These are phyloP conservation scores for Baudoinia panamericana DNA, from an alignment of 495 filamentous ascomycete genomes.

Conservation along the genomic window DNA sequence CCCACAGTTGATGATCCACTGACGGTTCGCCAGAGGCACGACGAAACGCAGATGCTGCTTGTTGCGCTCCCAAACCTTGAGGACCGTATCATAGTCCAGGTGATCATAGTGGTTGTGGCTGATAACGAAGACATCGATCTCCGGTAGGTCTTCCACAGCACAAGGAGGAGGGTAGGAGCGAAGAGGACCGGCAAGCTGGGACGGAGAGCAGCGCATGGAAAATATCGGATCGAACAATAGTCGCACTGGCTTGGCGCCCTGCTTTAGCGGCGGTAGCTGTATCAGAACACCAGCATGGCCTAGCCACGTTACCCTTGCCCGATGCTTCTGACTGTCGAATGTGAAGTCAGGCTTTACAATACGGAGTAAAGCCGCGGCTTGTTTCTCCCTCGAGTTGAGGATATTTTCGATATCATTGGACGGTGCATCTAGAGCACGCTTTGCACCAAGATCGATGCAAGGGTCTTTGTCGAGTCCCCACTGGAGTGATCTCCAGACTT, in stretches of 20 bases:
- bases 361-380: constrained; percentile 18
- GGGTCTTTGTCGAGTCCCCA: constrained; percentile 9
- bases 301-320: constrained; percentile 35
- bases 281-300: constrained; percentile 39
- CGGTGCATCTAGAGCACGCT: constrained; percentile 9
- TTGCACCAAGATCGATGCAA: constrained; percentile 2
- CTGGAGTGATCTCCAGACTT: constrained; percentile 6
- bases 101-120: constrained; percentile 43
- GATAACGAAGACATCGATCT: constrained; percentile 36
- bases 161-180: constrained; percentile 40
- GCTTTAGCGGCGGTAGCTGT: constrained; percentile 20
- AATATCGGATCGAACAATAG: constrained; percentile 43
- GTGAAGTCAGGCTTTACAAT: constrained; percentile 28
- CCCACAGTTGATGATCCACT: constrained; percentile 30
- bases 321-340: constrained; percentile 9
- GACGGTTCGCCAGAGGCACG: constrained; percentile 31
- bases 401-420: background rate
- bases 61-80: constrained; percentile 24
- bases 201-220: constrained; percentile 36
- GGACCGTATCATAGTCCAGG: constrained; percentile 34
- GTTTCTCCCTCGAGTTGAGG: background rate
- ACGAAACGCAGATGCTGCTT: constrained; percentile 30
- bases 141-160: constrained; percentile 33
- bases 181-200: constrained; percentile 34
- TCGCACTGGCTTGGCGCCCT: constrained; percentile 22